Percentiles rank a stretch among this genome's conserved stretches.
phyloP scores from a whole-genome alignment of 768 basidiomycete species.

The Russula griseocarnosa region DNA sequence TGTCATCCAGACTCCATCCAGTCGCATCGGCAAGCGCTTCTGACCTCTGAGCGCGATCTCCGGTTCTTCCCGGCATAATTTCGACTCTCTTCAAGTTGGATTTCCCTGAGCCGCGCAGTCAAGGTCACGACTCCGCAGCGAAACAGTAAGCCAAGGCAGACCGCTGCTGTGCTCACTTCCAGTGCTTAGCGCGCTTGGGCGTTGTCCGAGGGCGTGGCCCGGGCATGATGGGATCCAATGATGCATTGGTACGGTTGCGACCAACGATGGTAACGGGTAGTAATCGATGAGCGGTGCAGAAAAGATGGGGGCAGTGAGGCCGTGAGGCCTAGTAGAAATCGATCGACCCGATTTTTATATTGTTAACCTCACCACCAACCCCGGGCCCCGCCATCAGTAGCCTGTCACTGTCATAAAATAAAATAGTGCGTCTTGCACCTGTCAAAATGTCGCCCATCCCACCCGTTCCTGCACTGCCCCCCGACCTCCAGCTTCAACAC shows the following conservation, averaged over 20 bases:
- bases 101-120: neutral
- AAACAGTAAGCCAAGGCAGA: neutral
- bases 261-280: neutral
- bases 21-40: too few relatives aligned
- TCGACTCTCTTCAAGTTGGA: too few relatives aligned
- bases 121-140: neutral
- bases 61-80: too few relatives aligned
- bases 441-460: slow-evolving; percentile 14
- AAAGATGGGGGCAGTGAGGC: neutral
- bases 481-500: neutral
- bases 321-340: too few relatives aligned
- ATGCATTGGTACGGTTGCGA: neutral
- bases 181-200: neutral
- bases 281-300: neutral
- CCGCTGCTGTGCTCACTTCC: neutral
- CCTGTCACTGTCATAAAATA: neutral
- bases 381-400: too few relatives aligned
- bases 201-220: neutral
- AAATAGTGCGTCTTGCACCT: neutral
- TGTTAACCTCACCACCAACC: neutral
- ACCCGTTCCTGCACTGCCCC: neutral
- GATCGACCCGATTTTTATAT: neutral
- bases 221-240: neutral
- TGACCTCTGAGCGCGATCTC: too few relatives aligned
- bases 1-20: too few relatives aligned